These are phyloP conservation scores for Acanthamoeba lenticulata DNA, from an alignment of 208 protist genomes.

Conservation along the genomic window DNA sequence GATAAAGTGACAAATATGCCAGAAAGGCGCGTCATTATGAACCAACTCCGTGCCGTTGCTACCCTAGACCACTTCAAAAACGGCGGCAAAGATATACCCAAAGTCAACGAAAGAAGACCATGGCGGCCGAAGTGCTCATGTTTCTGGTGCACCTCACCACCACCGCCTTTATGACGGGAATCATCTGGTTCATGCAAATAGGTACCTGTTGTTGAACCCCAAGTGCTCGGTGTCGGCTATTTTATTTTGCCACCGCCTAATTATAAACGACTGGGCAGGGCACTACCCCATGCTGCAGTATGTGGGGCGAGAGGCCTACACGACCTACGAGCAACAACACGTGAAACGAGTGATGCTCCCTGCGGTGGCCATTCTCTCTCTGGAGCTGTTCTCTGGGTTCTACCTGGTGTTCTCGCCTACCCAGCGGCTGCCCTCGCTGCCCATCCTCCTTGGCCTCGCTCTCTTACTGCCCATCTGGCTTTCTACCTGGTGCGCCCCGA, in stretches of 20 bases:
- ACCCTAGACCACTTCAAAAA: background rate
- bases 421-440: background rate
- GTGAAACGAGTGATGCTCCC: constrained; percentile 23
- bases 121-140: constrained; percentile 18
- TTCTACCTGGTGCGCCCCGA: background rate
- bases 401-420: background rate
- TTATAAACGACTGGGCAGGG: background rate
- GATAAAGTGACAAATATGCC: too few species aligned
- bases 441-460: background rate
- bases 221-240: too few species aligned
- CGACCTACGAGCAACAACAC: constrained; percentile 17
- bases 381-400: constrained; percentile 22
- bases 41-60: too few species aligned
- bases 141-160: constrained; percentile 37
- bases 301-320: constrained; percentile 16
- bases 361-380: background rate
- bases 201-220: background rate
- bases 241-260: too few species aligned
- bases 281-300: constrained; percentile 33
- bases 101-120: background rate
- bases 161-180: constrained; percentile 2
- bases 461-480: constrained; percentile 1
- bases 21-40: too few species aligned
- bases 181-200: constrained; percentile 44
- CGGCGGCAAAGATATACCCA: background rate